Evolutionary conservation across 225 moss, liverwort and hornwort species (phyloP), one percentile per base, ranked within the genome.

Genomic region (Antitrichia curtipendula): DNA sequence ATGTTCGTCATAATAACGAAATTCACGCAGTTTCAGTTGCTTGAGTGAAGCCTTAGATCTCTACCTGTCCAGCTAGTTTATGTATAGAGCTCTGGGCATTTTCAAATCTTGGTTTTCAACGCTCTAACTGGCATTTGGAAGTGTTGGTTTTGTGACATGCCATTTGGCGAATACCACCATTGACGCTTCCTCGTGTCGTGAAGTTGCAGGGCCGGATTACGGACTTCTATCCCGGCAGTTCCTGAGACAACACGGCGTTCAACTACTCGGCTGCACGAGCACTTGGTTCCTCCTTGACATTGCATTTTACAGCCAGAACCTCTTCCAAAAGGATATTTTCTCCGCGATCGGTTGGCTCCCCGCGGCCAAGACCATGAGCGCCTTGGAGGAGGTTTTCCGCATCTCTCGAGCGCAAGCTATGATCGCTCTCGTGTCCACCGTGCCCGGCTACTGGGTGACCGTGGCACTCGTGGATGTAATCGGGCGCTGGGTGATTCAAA

Each of bases 401-500:
- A 20, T 94, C 64, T 41, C 91, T 13, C 81, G 92, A 66, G 91
- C 91, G 58, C 94, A 94, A 61, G 94, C 94, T 14, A 1, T 94
- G 77, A 88, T 94, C 23, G 94, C 94, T 43, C 80, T 94, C 8
- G 89, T 89, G 4, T 94, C 94, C 21, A 91, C 91, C 1, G 92
- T 94, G 19, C 94, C 92, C 5, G 94, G 94, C 7, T 94, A 94
- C 88, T 94, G 94, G 94, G 90, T 91, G 82, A 91, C 90, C 3
- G 88, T 91, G 78, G 90, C 88, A 22, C 88, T 91, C 12, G 91
- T 92, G 59, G 91, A 92, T 85, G 86, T 72, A 29, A 79, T 95
- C 28, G 95, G 95, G 38, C 93, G 95, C 8, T 94, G 94, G 89
- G 75, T 88, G 34, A 95, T 96, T 64, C 96, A 96, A 81, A 80